phyloP scores from a whole-genome alignment of 2,329 filamentous ascomycete species.

The Trichoderma koningiopsis region DNA sequence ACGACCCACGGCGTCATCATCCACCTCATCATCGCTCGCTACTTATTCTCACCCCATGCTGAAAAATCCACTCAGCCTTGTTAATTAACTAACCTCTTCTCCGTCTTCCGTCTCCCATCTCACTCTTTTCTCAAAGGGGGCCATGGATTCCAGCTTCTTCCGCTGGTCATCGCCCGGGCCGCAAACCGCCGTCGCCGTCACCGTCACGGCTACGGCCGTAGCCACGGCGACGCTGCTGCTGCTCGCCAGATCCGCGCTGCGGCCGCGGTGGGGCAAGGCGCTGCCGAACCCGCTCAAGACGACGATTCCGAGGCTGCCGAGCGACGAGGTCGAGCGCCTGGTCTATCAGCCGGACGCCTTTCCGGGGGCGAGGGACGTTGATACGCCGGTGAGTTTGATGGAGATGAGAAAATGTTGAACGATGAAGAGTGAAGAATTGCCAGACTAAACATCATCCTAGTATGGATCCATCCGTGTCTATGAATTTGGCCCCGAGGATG shows the following conservation, averaged over 20 bases:
- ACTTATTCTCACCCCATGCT: not conserved
- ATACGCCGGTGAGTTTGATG: conserved; percentile 56
- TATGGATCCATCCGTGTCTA: conserved; percentile 78
- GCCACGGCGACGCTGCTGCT: conserved; percentile 46
- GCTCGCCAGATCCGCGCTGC: conserved; percentile 41
- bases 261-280: conserved; percentile 44
- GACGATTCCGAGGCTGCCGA: conserved; percentile 40
- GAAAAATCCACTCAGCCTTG: not conserved
- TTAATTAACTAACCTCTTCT: not conserved
- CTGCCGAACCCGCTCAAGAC: conserved; percentile 51
- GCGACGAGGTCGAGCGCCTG: conserved; percentile 43
- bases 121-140: not conserved
- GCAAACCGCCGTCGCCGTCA: conserved; percentile 38
- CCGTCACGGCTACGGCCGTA: conserved; percentile 46
- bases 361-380: conserved; percentile 72
- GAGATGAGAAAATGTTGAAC: not conserved
- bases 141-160: conserved; percentile 37
- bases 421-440: not conserved
- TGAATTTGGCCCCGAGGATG: conserved; percentile 76
- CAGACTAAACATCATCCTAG: conserved; percentile 33
- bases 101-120: not conserved
- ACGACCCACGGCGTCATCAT: not conserved
- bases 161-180: conserved; percentile 26
- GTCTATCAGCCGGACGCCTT: conserved; percentile 69
- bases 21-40: not conserved